Percentiles rank a stretch among this genome's conserved stretches.
phyloP scores from a whole-genome alignment of 164 flowering plant genomes.

The Amborella trichopoda region DNA sequence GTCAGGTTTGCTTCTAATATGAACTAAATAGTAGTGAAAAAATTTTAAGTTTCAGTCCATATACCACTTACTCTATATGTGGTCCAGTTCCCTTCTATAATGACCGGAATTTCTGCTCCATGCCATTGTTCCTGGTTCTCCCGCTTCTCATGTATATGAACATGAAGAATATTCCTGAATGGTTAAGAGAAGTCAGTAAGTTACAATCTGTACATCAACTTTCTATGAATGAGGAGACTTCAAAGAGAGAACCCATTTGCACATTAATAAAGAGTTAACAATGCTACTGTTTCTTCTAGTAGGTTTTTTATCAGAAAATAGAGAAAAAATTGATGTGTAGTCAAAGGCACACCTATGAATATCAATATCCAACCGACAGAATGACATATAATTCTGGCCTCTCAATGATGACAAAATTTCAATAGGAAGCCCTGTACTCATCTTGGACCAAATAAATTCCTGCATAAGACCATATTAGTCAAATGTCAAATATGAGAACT shows the following conservation, averaged over 20 bases:
- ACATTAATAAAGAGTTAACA: too few relatives aligned
- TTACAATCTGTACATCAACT: too few relatives aligned
- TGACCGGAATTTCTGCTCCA: constrained; percentile 97
- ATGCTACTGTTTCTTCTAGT: too few relatives aligned
- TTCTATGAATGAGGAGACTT: too few relatives aligned
- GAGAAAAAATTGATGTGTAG: background rate
- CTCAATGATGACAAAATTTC: constrained; percentile 86
- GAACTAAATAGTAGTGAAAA: too few relatives aligned
- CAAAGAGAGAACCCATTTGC: too few relatives aligned
- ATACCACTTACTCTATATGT: constrained; percentile 96
- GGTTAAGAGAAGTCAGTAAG: too few relatives aligned
- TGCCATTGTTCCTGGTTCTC: constrained; percentile 73
- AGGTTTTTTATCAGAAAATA: too few relatives aligned
- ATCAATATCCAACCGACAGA: constrained; percentile 92
- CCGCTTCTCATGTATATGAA: constrained; percentile 82
- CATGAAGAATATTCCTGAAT: constrained; percentile 77
- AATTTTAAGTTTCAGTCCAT: too few relatives aligned
- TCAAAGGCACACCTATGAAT: constrained; percentile 58
- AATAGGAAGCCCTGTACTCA: constrained; percentile 98
- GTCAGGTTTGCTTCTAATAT: too few relatives aligned
- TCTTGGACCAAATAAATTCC: constrained; percentile 99
- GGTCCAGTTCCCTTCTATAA: constrained; percentile 98
- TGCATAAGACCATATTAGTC: constrained; percentile 21
- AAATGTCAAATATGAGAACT: too few relatives aligned
- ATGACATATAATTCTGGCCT: constrained; percentile 54